Evolutionary conservation across 2,329 filamentous ascomycete genomes (phyloP), one percentile per base, ranked within the genome.

Genomic region (Paecilomyces sp.): DNA sequence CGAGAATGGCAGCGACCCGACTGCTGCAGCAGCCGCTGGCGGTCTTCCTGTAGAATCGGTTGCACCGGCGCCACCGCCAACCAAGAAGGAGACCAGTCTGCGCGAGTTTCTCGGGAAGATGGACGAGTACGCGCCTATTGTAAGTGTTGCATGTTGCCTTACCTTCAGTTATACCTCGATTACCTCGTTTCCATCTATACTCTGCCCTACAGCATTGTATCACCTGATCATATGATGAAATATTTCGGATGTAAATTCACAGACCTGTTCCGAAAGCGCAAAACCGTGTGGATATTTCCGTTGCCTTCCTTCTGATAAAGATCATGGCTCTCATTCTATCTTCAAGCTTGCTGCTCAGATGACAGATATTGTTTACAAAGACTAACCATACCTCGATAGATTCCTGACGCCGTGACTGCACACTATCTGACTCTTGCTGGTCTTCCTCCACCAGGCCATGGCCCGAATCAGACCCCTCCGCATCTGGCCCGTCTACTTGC

Each of bases 351-450:
- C 41, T 47, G n/a, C 41, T 47, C 15, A 18, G 6, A 18, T 47
- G 15, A 18, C 41, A 47, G 15, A 41, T 8, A 18, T 47, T n/a
- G 6, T 18, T 47, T 6, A 47, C 25, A 47, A 34, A 50, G 33
- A 58, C 62, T 65, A 61, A 64, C 58, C n/a, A 50, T 53, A 53
- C 36, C 57, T n/a, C 8, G 31, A 24, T 67, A 96, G 91, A 97
- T 99, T 67, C 94, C 94, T 54, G 94, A 99, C 72, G 94, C 94
- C 22, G 94, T 99, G 24, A 97, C 92, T 63, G 88, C 96, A 74
- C 97, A 97, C 82, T 99, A 99, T 79, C 90, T 99, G 79, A 96
- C 93, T 41, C 89, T 95, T 67, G 92, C 93, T 65, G 94, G 94
- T 57, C 90, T 99, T 3, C 92, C 94, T 34, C 93, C 93, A 1